Evolutionary conservation across 495 filamentous ascomycete species (phyloP).

Genomic region (Apodospora peruviana): DNA sequence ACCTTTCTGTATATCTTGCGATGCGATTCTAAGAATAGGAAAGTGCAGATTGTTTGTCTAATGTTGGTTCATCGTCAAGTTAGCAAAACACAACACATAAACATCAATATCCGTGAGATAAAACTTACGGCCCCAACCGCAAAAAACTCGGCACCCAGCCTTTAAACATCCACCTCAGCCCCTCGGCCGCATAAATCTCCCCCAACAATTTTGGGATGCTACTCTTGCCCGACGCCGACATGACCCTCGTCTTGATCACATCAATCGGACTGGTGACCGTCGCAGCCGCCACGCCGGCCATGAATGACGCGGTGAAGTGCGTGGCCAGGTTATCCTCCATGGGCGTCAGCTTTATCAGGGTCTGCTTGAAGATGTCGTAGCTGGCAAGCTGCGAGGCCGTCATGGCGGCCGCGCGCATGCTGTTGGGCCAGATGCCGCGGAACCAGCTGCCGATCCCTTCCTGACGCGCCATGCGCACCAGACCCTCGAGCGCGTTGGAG

Average conservation of each 20-base stretch:
- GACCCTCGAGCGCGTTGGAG: conserved; percentile 78
- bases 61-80: too few relatives aligned
- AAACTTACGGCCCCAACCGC: conserved; percentile 62
- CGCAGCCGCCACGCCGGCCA: conserved; percentile 90
- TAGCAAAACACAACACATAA: neutral
- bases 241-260: conserved; percentile 94
- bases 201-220: conserved; percentile 53
- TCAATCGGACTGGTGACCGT: conserved; percentile 94
- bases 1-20: conserved; percentile 60
- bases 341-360: conserved; percentile 60
- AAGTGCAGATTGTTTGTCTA: conserved; percentile 87
- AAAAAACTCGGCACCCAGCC: conserved; percentile 98
- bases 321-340: conserved; percentile 74
- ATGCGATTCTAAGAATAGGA: conserved; percentile 90
- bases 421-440: conserved; percentile 89
- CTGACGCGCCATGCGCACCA: conserved; percentile 74
- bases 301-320: conserved; percentile 79
- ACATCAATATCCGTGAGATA: neutral
- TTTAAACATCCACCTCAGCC: conserved; percentile 84
- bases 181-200: conserved; percentile 72
- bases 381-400: conserved; percentile 84
- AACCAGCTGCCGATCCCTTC: conserved; percentile 72
- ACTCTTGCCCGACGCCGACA: conserved; percentile 64
- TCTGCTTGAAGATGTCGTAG: conserved; percentile 84
- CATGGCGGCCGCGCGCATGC: conserved; percentile 85